phyloP scores from a whole-genome alignment of 2,329 filamentous ascomycete genomes.

The Aureobasidium pullulans region DNA sequence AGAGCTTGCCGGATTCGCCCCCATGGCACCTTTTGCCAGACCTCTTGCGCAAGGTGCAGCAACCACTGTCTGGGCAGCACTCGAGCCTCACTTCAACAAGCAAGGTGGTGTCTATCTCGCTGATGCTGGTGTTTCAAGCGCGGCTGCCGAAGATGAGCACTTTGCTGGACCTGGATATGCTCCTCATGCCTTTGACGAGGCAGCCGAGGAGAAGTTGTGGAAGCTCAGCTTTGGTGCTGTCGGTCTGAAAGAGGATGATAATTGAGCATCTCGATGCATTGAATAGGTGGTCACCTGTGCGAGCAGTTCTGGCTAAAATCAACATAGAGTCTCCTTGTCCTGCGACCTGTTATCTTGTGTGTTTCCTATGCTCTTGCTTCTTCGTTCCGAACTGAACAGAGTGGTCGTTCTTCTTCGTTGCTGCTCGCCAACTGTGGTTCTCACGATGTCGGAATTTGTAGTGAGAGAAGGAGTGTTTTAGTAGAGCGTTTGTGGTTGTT shows the following conservation, averaged over 20 bases:
- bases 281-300: too few species aligned
- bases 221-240: constrained; percentile 26
- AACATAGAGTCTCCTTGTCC: too few species aligned
- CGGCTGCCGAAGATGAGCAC: constrained; percentile 21
- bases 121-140: constrained; percentile 32
- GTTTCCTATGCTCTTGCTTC: too few species aligned
- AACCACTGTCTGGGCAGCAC: constrained; percentile 41
- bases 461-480: too few species aligned
- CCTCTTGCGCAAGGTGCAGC: constrained; percentile 42
- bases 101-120: constrained; percentile 42
- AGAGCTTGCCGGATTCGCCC: background rate
- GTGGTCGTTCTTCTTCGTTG: too few species aligned
- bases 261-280: background rate
- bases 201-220: background rate
- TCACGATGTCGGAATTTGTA: too few species aligned
- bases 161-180: background rate
- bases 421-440: too few species aligned
- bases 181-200: background rate
- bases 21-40: constrained; percentile 1
- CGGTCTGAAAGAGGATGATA: constrained; percentile 17
- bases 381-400: too few species aligned
- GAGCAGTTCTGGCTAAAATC: too few species aligned
- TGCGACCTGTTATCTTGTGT: too few species aligned
- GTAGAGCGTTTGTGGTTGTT: too few species aligned
- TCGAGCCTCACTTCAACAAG: constrained; percentile 36